Conservation (phyloP, 768 basidiomycete genomes). For the Amanita rubescens region DNA sequence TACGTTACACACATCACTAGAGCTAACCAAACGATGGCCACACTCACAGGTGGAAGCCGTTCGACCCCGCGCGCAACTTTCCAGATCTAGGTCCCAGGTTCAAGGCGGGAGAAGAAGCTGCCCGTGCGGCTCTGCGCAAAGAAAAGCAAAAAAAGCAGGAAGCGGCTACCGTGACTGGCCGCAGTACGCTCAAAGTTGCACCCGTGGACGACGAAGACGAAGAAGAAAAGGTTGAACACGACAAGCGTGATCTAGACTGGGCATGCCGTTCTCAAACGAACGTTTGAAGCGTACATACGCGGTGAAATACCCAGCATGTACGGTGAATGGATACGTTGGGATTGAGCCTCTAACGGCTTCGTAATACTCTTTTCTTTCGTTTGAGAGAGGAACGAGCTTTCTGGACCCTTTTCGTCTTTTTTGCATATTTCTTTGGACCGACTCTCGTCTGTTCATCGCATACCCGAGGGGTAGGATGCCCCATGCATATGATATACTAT, state of each 20-base stretch:
- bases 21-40: neutral
- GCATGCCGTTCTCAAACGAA: conserved; percentile 84
- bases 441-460: conserved; percentile 1
- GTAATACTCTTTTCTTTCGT: too few species aligned
- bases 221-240: conserved; percentile 38
- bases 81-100: conserved; percentile 85
- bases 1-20: neutral
- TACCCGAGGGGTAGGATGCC: conserved; percentile 1
- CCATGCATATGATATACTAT: conserved; percentile 2
- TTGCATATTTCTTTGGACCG: neutral
- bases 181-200: neutral
- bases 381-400: too few species aligned
- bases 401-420: neutral
- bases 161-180: neutral
- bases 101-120: conserved; percentile 61
- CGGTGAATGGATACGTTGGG: conserved; percentile 62
- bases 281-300: conserved; percentile 86
- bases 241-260: conserved; percentile 81
- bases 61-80: conserved; percentile 82
- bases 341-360: too few species aligned
- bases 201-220: conserved; percentile 13
- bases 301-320: conserved; percentile 91
- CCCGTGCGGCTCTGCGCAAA: conserved; percentile 34
- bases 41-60: conserved; percentile 79
- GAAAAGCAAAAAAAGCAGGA: conserved; percentile 4